Percentiles rank a stretch among this genome's conserved stretches.
These are phyloP conservation scores for Phytophthora foliorum DNA, from an alignment of 352 stramenopile genomes.

Conservation along the genomic window DNA sequence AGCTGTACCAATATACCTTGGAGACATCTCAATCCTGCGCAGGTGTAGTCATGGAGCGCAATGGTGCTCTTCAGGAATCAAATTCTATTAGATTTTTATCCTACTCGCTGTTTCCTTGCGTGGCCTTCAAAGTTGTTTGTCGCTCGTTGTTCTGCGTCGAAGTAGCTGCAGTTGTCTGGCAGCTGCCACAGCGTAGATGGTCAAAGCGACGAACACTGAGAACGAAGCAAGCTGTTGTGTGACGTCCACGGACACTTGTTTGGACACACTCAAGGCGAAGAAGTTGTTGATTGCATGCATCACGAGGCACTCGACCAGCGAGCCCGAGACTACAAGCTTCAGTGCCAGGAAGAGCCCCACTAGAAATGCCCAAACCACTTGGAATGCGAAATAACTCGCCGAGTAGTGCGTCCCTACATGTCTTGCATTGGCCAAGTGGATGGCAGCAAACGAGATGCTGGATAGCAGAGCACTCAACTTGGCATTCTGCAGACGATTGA, in stretches of 20 bases:
- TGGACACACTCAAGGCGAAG: constrained; percentile 50
- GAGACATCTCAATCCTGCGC: neutral
- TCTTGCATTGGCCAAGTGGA: constrained; percentile 57
- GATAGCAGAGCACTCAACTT: constrained; percentile 41
- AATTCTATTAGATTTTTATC: constrained; percentile 14
- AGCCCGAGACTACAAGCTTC: constrained; percentile 43
- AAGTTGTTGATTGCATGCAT: constrained; percentile 73
- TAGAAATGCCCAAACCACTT: constrained; percentile 52
- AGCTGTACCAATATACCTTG: neutral
- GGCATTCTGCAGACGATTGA: constrained; percentile 49
- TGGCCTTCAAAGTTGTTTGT: constrained; percentile 20
- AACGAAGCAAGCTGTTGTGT: constrained; percentile 8
- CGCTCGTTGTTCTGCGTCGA: neutral
- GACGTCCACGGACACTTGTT: constrained; percentile 17
- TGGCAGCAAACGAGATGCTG: constrained; percentile 54
- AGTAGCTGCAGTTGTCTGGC: constrained; percentile 30
- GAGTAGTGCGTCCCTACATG: constrained; percentile 33
- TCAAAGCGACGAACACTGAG: constrained; percentile 13
- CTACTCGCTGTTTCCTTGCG: neutral
- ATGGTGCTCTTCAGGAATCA: neutral
- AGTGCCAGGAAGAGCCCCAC: constrained; percentile 63
- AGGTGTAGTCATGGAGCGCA: neutral
- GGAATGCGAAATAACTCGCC: constrained; percentile 46
- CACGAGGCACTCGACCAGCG: constrained; percentile 60
- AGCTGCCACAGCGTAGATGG: constrained; percentile 32